Percentiles rank a stretch among this genome's conserved stretches.
Evolutionary conservation across 441 rosid genomes (phyloP).

Genomic region (Corymbia calophylla): DNA sequence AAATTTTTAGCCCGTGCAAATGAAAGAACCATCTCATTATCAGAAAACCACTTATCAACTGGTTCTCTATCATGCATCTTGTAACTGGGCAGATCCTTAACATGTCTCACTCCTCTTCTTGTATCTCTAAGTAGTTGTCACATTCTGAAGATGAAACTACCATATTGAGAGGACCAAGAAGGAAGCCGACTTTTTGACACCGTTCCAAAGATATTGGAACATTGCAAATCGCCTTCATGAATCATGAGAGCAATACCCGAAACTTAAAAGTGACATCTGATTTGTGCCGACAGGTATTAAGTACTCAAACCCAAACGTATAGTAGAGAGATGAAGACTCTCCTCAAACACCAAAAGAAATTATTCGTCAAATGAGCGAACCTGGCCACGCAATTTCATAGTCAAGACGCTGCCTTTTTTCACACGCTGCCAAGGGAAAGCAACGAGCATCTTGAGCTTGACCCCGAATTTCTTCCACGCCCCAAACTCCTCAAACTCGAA

Average conservation of each 20-base stretch:
- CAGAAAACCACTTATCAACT: neutral
- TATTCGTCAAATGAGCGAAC: constrained; percentile 16
- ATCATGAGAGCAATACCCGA: neutral
- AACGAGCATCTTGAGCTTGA: constrained; percentile 65
- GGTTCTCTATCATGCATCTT: neutral
- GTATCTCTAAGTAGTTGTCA: neutral
- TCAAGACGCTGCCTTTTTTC: constrained; percentile 76
- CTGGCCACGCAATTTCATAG: constrained; percentile 91
- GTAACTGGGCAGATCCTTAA: neutral
- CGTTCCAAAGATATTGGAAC: neutral
- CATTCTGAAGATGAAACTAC: neutral
- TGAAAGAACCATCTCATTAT: neutral
- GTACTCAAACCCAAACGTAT: neutral
- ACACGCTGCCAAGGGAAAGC: constrained; percentile 93
- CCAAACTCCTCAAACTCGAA: constrained; percentile 40
- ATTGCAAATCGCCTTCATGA: neutral
- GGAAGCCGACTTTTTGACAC: neutral
- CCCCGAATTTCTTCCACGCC: constrained; percentile 55
- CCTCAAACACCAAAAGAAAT: neutral
- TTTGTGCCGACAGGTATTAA: neutral
- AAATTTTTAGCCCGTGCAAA: neutral
- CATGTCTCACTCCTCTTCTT: neutral
- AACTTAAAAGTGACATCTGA: neutral
- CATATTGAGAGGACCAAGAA: neutral
- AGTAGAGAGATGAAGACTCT: neutral